phyloP scores from a whole-genome alignment of 306 rosid genomes.

The Medicago arabica region DNA sequence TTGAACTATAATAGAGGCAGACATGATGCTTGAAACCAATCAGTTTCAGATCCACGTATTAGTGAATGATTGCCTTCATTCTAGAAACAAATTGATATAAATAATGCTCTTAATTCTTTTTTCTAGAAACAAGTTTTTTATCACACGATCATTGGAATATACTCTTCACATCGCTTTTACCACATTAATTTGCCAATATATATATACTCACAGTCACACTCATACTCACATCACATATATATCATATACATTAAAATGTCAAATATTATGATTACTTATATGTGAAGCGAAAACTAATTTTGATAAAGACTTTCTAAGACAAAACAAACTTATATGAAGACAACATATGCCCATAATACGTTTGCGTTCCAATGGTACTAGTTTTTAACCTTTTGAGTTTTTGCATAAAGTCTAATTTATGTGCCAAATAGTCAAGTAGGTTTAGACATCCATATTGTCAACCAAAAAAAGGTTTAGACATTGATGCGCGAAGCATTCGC shows the following conservation, averaged over 20 bases:
- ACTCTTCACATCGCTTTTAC: too few species aligned
- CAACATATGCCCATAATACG: neutral
- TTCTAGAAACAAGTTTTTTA: neutral
- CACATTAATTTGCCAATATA: too few species aligned
- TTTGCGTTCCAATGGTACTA: neutral
- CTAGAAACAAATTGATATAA: neutral
- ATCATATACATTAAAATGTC: too few species aligned
- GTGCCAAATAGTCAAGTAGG: neutral
- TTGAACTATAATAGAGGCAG: too few species aligned
- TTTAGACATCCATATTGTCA: neutral
- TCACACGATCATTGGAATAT: neutral
- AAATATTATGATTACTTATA: too few species aligned
- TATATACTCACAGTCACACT: too few species aligned
- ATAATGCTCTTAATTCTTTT: neutral
- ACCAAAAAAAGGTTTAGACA: neutral
- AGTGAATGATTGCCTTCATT: neutral
- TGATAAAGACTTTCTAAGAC: neutral
- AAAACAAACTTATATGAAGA: neutral
- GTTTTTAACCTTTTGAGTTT: neutral
- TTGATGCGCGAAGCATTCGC: neutral
- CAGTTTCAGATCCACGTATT: too few species aligned
- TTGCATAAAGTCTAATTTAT: neutral
- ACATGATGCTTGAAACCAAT: too few species aligned
- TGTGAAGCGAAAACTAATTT: too few species aligned
- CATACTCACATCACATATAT: too few species aligned